Evolutionary conservation across 805 yeast genomes (phyloP), one percentile per base, ranked within the genome.

Genomic region (Kodamaea restingae): DNA sequence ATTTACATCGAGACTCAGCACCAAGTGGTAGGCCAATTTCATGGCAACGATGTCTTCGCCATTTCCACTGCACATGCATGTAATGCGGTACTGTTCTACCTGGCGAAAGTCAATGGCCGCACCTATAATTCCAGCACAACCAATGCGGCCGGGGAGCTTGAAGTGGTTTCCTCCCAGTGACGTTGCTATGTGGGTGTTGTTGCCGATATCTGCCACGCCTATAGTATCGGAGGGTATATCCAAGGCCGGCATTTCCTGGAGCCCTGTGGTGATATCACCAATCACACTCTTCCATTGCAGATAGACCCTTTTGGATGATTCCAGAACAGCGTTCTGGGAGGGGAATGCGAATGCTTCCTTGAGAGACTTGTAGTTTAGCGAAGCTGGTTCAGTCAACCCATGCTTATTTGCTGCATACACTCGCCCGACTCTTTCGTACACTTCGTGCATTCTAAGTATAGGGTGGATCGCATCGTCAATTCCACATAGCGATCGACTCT

Each of bases 161-260:
- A 73, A 65, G 42, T 73, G 59, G 39, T 73, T 71, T 0, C 82
- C 82, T 1, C 82, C 82, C 0, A 80, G 75, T 1, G 80, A 75
- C 0, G 71, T 51, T 0, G 69, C 73, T 22, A 48, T 45, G 18
- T 24, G 53, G 6, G 52, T 54, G 12, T 22, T 34, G 4, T 15
- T 15, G 3, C 36, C 36, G 21, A 45, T 30, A 2, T 65, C 52
- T 3, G 65, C 49, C 2, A 69, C 45, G 0, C 80, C 80, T 14
- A 75, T 60, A 0, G 80, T 75, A 47, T 75, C 81, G 7, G 61
- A 46, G 4, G 31, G 31, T 15, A 27, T 6, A 27, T 5, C 31
- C 4, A n/a, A n/a, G n/a, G n/a, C n/a, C n/a, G n/a, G n/a, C n/a
- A n/a, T n/a, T n/a, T n/a, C n/a, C n/a, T n/a, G n/a, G n/a, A n/a